These are phyloP conservation scores for Murraya paniculata DNA, from an alignment of 345 rosid genomes.

Conservation along the genomic window DNA sequence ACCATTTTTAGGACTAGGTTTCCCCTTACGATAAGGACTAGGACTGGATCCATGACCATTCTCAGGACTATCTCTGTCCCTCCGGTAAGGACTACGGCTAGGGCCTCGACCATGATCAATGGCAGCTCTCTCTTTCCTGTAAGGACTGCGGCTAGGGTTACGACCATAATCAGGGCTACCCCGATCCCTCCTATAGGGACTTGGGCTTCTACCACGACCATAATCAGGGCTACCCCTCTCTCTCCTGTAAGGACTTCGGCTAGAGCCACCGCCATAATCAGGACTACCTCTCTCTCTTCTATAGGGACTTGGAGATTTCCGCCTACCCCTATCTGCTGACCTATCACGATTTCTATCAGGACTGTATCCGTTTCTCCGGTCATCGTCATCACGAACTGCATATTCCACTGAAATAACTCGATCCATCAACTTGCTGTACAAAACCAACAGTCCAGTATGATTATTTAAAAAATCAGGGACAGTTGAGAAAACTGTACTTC, in stretches of 20 bases:
- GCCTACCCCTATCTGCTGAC: conserved; percentile 70
- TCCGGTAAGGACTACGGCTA: conserved; percentile 58
- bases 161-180: conserved; percentile 58
- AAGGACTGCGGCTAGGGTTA: conserved; percentile 42
- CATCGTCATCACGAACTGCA: conserved; percentile 91
- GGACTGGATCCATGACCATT: conserved; percentile 42
- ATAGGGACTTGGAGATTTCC: conserved; percentile 80
- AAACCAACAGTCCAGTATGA: neutral
- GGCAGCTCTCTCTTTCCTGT: conserved; percentile 36
- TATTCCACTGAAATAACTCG: conserved; percentile 90
- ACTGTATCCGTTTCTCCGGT: conserved; percentile 56
- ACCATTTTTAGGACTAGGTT: conserved; percentile 39
- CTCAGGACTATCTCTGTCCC: conserved; percentile 51
- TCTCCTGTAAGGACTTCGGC: conserved; percentile 52
- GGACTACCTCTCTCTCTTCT: conserved; percentile 89
- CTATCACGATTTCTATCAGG: conserved; percentile 75
- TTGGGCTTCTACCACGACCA: conserved; percentile 61
- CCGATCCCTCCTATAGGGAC: conserved; percentile 56
- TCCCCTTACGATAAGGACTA: conserved; percentile 54
- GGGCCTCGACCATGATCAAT: conserved; percentile 39
- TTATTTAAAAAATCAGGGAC: neutral
- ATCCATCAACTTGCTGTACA: conserved; percentile 81
- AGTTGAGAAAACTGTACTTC: neutral
- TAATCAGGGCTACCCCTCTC: conserved; percentile 80
- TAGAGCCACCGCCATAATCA: conserved; percentile 83